Percentiles rank a stretch among this genome's conserved stretches.
phyloP scores from a whole-genome alignment of 1,139 yeast genomes.

The Yamadazyma trypodendri region DNA sequence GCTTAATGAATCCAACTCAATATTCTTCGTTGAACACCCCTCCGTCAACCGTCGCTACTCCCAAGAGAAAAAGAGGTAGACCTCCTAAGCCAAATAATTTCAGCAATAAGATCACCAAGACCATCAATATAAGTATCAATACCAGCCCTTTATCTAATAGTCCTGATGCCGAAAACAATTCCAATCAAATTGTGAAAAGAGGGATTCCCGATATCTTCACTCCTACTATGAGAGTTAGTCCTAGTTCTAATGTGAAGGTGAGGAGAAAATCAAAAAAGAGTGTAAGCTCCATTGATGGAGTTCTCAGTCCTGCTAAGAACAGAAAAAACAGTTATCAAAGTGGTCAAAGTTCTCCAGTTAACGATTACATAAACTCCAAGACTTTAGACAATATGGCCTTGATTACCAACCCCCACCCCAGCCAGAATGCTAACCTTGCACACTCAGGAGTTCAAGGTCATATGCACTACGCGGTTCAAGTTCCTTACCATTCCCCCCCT shows the following conservation, averaged over 20 bases:
- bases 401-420: conserved; percentile 20
- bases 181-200: conserved; percentile 38
- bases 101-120: conserved; percentile 39
- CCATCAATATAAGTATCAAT: conserved; percentile 44
- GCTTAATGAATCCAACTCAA: conserved; percentile 5
- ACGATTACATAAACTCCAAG: conserved; percentile 26
- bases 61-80: conserved; percentile 45
- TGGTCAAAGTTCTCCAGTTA: conserved; percentile 10
- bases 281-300: conserved; percentile 12
- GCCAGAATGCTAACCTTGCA: conserved; percentile 5
- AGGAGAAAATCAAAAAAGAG: conserved; percentile 15
- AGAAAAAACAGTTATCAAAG: conserved; percentile 5
- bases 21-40: conserved; percentile 4
- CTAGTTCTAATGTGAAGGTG: conserved; percentile 19
- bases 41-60: conserved; percentile 17
- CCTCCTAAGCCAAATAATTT: conserved; percentile 48
- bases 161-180: conserved; percentile 37
- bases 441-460: neutral
- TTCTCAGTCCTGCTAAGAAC: conserved; percentile 7
- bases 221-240: conserved; percentile 48
- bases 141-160: conserved; percentile 32
- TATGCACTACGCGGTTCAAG: neutral
- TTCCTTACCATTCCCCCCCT: conserved; percentile 20
- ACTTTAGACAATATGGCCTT: conserved; percentile 36
- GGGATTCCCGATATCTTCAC: conserved; percentile 50